Percentiles rank a stretch among this genome's conserved stretches.
Conservation (phyloP, 495 filamentous ascomycete genomes). For the Penicillium atrosanguineum region DNA sequence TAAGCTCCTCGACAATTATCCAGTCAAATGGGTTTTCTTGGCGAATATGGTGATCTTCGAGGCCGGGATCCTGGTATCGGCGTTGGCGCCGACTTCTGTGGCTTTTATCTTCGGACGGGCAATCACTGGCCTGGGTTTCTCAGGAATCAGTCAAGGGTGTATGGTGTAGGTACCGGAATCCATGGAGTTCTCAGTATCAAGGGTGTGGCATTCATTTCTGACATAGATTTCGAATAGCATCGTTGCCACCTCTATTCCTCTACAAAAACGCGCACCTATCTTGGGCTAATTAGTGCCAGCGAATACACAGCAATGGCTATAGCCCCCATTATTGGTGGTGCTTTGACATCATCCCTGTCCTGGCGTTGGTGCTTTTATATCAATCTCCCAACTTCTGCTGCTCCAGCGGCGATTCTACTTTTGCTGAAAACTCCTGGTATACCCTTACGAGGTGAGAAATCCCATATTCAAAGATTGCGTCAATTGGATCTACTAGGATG, state of each 20-base stretch:
- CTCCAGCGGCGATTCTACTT: background rate
- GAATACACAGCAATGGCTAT: too few species aligned
- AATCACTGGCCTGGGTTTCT: slow-evolving; percentile 15
- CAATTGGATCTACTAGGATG: too few species aligned
- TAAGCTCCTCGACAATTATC: slow-evolving; percentile 60
- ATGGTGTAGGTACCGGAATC: too few species aligned
- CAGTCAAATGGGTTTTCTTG: slow-evolving; percentile 54
- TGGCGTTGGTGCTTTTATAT: slow-evolving; percentile 10
- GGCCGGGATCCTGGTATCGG: slow-evolving; percentile 64
- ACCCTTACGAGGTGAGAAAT: too few species aligned
- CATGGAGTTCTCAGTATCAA: too few species aligned
- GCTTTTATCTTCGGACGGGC: slow-evolving; percentile 47
- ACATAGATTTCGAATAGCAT: background rate
- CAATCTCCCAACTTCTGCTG: slow-evolving; percentile 2
- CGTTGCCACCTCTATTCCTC: background rate
- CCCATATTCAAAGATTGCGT: background rate
- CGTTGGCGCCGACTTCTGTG: slow-evolving; percentile 58
- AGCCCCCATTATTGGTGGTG: too few species aligned
- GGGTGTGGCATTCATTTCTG: too few species aligned
- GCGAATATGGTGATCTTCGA: slow-evolving; percentile 64
- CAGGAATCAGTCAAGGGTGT: slow-evolving; percentile 15
- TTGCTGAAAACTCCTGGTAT: background rate
- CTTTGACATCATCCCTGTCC: background rate
- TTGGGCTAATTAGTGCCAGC: too few species aligned
- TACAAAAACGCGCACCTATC: too few species aligned